Base-by-base conservation (phyloP, 257 asterid genomes). In the Solanum bulbocastanum region DNA sequence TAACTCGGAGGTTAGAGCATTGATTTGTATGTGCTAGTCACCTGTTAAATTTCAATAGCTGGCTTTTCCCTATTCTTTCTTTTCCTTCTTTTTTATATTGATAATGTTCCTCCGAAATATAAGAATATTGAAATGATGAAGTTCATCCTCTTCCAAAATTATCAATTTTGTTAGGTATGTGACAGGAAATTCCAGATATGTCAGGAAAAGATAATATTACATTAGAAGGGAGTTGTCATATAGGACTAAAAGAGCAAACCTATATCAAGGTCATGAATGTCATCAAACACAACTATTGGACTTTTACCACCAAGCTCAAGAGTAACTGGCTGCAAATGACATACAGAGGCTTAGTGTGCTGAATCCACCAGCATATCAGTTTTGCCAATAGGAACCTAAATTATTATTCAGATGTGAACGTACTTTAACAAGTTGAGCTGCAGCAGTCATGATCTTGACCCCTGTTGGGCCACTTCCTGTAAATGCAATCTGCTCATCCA, bases 301-400 rank as follows among this genome's bases (percentile, higher is more conserved):
- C 99, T 95, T 89, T 97, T 97, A 71, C 99, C 99, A 88, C 99
- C 99, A 86, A 97, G 98, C 91, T 97, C 99, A 83, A 97, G 98
- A 23, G 99, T 91, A 88, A 97, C 98, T 7, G 99, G 99, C 99
- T 97, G 97, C 89, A 89, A 90, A 90, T 83, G 23, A 89, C 72
- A 90, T 76, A 60, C 25, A 87, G 44, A 40, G 72, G 16, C 20
- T 68, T 56, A 46, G 69, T 62, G 27, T 25, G 66, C 74, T 36
- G 9, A 49, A 49, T 37, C 44, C 84, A 46, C 58, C 82, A 35
- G 83, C 15, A 86, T 60, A 52, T 52, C 46, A 73, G 56, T 32
- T 46, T 79, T 22, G 36, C 83, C 58, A 86, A 86, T 46, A 42
- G 10, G 16, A 33, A 83, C 71, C 76, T 42, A 72, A 66, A 83